Evolutionary conservation across 2,329 filamentous ascomycete genomes (phyloP), one percentile per base, ranked within the genome.

Genomic region (Venturia carpophila): DNA sequence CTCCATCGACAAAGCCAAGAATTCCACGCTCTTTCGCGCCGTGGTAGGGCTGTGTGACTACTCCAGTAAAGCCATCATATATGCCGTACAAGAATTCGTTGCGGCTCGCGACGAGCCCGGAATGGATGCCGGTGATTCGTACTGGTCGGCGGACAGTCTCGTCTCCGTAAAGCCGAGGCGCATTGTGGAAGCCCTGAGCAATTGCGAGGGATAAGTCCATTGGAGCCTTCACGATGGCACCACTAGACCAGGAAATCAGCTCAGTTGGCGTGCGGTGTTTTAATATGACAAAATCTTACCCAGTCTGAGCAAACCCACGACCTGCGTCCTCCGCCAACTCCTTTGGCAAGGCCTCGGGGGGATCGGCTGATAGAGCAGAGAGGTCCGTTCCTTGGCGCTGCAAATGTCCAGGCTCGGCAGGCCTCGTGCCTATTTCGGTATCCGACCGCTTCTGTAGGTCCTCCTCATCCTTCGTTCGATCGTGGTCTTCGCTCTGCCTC

Each of bases 111-210:
- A 82, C 86, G 37, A 96, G 75, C 0, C 92, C 92, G 68, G 87
- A 90, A 63, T 85, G 82, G 62, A 96, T 78, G 62, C 87, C 88
- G 0, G 89, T 92, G 5, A 96, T 89, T 69, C 90, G 91, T 66
- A 91, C 88, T 0, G 84, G 79, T 19, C 88, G 87, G 9, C 90
- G 83, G 0, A 96, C 86, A 1, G 87, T 89, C 1, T 90, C 86
- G 70, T 96, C 92, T 49, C 92, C 89, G 72, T 96, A 96, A 0
- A 96, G 79, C 69, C 85, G 87, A 0, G 92, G 92, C 5, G 90
- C 88, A 70, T 96, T 96, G 72, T 93, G 88, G 73, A 96, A 95
- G 0, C 92, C 92, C 74, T 89, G 89, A 0, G 92, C 89, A 45
- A 96, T 77, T 0, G 89, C 89, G 56, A 96, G 77, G 49, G 90